Base-by-base conservation (phyloP, 2,329 filamentous ascomycete species). In the Helicocarpus griseus region DNA sequence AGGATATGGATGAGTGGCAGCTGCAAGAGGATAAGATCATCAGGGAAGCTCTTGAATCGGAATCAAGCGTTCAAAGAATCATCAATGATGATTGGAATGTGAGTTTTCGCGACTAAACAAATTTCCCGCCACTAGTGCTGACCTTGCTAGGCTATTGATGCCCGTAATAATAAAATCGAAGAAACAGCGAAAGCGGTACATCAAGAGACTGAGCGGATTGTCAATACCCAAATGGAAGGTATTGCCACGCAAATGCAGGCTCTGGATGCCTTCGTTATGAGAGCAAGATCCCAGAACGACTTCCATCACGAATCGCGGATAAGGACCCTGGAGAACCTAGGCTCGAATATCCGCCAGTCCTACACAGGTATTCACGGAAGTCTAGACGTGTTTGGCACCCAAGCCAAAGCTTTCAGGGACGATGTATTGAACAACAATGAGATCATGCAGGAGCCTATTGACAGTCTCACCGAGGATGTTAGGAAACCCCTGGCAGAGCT, bases 231-330 rank as follows among this genome's bases (percentile, higher is more conserved):
- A 70, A 87, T 94, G 72, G 78, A 80, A 51, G 87, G 95, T 58
- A 85, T 98, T 63, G 85, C 87, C 54, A 79, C 77, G n/a, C 89
- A 97, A 68, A 90, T 98, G 80, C 81, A 83, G 52, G 87, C 88
- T 1, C 78, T 98, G 6, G 91, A 97, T 61, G 87, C 91, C 58
- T 95, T 96, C 60, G 89, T 97, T 36, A 79, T 84, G 29, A 83
- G 87, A 29, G 89, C 94, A 47, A 82, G 85, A 54, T 80, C 80
- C 1, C 86, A 94, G 61, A 97, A 95, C 65, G 81, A 85, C 28
- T 75, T 76, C 17, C 89, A 95, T 63, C 85, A 93, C 65, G 76
- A 82, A 24, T 77, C 79, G 24, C 87, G 94, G 57, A 69, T 77
- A 1, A 66, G 75, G n/a, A 86, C 83, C 1, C 72, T 95, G n/a